Evolutionary conservation across 257 asterid species (phyloP), one percentile per base, ranked within the genome.

Genomic region (Henckelia pumila): DNA sequence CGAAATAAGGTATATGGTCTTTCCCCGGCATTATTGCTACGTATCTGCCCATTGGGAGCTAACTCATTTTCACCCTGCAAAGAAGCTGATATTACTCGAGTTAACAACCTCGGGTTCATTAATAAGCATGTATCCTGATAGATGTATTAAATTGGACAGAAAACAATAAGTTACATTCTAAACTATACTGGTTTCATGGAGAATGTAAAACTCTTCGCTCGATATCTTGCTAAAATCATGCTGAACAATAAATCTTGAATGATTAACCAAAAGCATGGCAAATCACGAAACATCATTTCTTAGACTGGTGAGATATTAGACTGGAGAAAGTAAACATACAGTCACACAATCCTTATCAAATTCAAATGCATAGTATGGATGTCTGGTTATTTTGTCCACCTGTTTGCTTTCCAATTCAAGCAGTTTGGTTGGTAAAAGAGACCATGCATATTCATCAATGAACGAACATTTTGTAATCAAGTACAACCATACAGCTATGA

Each of bases 1-100:
- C 85, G 89, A 70, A 84, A 84, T 78, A 88, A 79, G 44, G 96
- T 85, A 82, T 88, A 91, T 32, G 87, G 69, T 81, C 89, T 78
- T 76, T 81, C 86, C 73, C 82, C 88, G 58, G 77, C 72, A 79
- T 63, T 83, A 67, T 80, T 47, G 61, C 83, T 79, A 72, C 82
- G 80, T 59, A 65, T 73, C 65, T 75, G 74, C 59, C 86, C 94
- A 75, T 52, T 78, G 26, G 87, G 58, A 49, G 83, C 73, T 60
- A 67, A 75, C 71, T 84, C 95, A 68, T 72, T 81, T 75, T 82
- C 96, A 49, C 82, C 90, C 92, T 82, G 95, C 71, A 70, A 75
- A 69, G 82, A 71, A 81, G 90, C 95, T 92, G 92, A 74, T 61
- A 65, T 72, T 57, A 78, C 84, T n/a, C 77, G 68, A 67, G 63